A percentile compares a stretch with the other conserved stretches of the same genome.
phyloP scores from a whole-genome alignment of 305 asterid species.

The Petunia hybrid region DNA sequence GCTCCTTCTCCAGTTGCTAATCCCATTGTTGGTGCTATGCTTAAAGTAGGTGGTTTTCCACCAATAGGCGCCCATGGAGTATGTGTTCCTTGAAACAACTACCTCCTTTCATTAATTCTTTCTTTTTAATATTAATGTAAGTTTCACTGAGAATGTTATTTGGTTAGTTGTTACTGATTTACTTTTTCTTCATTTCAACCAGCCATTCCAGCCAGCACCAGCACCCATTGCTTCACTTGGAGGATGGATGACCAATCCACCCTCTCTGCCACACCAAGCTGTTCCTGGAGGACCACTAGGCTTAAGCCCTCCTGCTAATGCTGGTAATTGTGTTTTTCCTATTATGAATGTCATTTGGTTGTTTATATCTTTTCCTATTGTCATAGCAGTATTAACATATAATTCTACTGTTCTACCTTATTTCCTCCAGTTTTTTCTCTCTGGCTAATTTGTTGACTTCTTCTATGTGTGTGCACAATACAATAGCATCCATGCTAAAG shows the following conservation, averaged over 20 bases:
- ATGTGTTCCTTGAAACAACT: conserved; percentile 41
- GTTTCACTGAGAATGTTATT: neutral
- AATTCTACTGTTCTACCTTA: conserved; percentile 31
- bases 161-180: neutral
- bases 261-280: conserved; percentile 58
- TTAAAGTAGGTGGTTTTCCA: conserved; percentile 61
- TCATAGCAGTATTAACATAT: conserved; percentile 23
- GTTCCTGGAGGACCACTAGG: conserved; percentile 56
- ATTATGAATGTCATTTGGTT: conserved; percentile 18
- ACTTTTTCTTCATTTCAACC: conserved; percentile 8
- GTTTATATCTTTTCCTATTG: conserved; percentile 25
- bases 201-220: conserved; percentile 62
- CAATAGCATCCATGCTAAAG: conserved; percentile 62
- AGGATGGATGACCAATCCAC: conserved; percentile 67
- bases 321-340: conserved; percentile 49
- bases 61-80: conserved; percentile 62
- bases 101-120: neutral
- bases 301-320: conserved; percentile 51
- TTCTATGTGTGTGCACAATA: conserved; percentile 25
- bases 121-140: neutral
- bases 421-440: conserved; percentile 33
- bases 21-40: conserved; percentile 51
- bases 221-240: conserved; percentile 57
- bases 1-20: conserved; percentile 63
- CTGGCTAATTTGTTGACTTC: conserved; percentile 18